Evolutionary conservation across 768 basidiomycete species (phyloP).

Genomic region (Lactarius hatsudake): DNA sequence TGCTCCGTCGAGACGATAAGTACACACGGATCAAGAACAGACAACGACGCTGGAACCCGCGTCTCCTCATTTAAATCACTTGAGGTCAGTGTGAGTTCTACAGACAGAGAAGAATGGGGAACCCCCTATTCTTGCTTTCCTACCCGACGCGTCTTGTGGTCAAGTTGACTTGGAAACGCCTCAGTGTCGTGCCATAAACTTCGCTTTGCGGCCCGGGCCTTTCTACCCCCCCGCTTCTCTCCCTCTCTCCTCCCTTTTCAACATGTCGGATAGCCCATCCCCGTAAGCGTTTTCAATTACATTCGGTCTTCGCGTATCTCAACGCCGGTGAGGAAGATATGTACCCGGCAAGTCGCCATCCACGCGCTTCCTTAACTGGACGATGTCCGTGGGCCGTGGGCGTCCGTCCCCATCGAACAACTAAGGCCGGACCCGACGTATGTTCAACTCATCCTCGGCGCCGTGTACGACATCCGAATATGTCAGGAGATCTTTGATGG

Average conservation of each 20-base stretch:
- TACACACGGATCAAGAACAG: neutral
- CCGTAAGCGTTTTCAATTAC: constrained; percentile 13
- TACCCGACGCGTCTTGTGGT: constrained; percentile 13
- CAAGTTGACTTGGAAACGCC: neutral
- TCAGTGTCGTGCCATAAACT: neutral
- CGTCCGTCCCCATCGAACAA: constrained; percentile 9
- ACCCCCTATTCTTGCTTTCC: constrained; percentile 1
- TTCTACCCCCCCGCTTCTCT: neutral
- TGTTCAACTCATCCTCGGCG: constrained; percentile 3
- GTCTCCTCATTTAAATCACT: constrained; percentile 4
- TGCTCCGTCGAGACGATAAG: neutral
- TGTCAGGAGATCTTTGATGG: constrained; percentile 18
- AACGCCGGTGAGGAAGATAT: constrained; percentile 13
- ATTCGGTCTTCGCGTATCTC: neutral
- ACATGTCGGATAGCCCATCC: constrained; percentile 16
- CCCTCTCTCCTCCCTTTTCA: neutral
- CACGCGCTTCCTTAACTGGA: constrained; percentile 12
- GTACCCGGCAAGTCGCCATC: constrained; percentile 8
- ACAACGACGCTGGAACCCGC: neutral
- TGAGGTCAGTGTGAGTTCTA: neutral
- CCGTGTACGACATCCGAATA: constrained; percentile 17
- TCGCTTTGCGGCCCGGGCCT: neutral
- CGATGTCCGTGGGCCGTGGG: constrained; percentile 2
- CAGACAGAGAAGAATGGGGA: neutral
- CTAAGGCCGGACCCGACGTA: constrained; percentile 4